Evolutionary conservation across 1,139 yeast genomes (phyloP), one percentile per base, ranked within the genome.

Genomic region (Pichia sp.): DNA sequence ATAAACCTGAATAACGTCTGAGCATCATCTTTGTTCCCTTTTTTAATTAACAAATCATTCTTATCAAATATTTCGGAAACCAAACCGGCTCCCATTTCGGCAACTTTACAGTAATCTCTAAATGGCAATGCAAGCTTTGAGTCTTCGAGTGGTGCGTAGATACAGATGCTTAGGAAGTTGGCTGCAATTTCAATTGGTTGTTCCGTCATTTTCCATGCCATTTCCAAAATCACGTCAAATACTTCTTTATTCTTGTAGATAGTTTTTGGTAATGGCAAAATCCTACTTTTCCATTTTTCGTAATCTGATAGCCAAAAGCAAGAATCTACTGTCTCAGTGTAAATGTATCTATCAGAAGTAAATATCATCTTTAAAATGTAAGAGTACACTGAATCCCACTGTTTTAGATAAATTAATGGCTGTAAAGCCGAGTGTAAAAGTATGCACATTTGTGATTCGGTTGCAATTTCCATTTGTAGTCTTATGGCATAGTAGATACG

Each of bases 271-370:
- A 56, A 12, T 7, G 57, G 50, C 24, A 46, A 33, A 4, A 56
- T 34, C 34, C 51, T 49, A 12, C 50, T 36, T 36, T 45, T 51
- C 59, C 59, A 56, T 38, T 56, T 51, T 30, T 56, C 57, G 36
- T 41, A 42, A 44, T 54, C 55, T 14, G 57, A 54, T 29, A 50
- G 27, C 59, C 59, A 56, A 44, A 52, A 56, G 29, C 59, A 56
- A 17, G 42, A 16, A 9, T 46, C 52, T 3, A 55, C 49, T 3
- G 43, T 6, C 24, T 50, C 57, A n/a, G 14, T 14, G 8, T 43
- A 47, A 7, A 52, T 9, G 27, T 31, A 30, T n/a, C 48, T 48
- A n/a, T 48, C 53, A 12, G 55, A 47, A 9, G 43, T 34, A 33
- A 54, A 56, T 3, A 56, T 41, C 48, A 36, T 50, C 45, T 36